A percentile compares a stretch with the other conserved stretches of the same genome.
These are phyloP conservation scores for Fusarium sublunatum DNA, from an alignment of 2,329 filamentous ascomycete species.

Conservation along the genomic window DNA sequence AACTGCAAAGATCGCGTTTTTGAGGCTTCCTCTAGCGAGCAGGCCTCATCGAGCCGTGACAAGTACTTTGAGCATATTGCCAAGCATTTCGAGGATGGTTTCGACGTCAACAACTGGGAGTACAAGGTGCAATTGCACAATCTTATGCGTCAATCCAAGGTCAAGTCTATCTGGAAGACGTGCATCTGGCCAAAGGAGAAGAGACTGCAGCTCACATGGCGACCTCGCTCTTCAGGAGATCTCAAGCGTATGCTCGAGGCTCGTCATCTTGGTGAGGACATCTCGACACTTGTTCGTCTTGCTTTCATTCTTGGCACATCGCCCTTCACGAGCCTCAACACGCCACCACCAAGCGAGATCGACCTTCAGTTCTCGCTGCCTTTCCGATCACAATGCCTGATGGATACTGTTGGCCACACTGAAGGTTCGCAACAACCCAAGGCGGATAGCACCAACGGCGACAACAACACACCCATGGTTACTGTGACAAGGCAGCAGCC, in stretches of 20 bases:
- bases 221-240: slow-evolving; percentile 56
- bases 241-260: slow-evolving; percentile 59
- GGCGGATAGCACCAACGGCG: slow-evolving; percentile 39
- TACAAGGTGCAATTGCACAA: slow-evolving; percentile 59
- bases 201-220: slow-evolving; percentile 55
- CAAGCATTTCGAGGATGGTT: slow-evolving; percentile 59
- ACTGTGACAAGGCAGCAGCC: slow-evolving; percentile 47
- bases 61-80: slow-evolving; percentile 61
- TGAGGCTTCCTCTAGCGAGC: slow-evolving; percentile 53
- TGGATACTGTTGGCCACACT: slow-evolving; percentile 49
- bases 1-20: slow-evolving; percentile 58
- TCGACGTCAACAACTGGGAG: slow-evolving; percentile 57
- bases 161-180: slow-evolving; percentile 59
- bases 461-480: slow-evolving; percentile 45
- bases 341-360: slow-evolving; percentile 54
- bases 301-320: slow-evolving; percentile 58
- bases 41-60: slow-evolving; percentile 53
- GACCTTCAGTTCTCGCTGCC: slow-evolving; percentile 55
- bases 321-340: slow-evolving; percentile 52
- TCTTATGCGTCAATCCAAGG: slow-evolving; percentile 56
- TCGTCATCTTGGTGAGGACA: slow-evolving; percentile 56
- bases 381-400: slow-evolving; percentile 51
- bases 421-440: slow-evolving; percentile 43
- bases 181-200: slow-evolving; percentile 60
- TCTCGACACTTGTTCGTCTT: slow-evolving; percentile 56